Evolutionary conservation across 2,329 filamentous ascomycete species (phyloP).

Genomic region (Neospermospora avenae): DNA sequence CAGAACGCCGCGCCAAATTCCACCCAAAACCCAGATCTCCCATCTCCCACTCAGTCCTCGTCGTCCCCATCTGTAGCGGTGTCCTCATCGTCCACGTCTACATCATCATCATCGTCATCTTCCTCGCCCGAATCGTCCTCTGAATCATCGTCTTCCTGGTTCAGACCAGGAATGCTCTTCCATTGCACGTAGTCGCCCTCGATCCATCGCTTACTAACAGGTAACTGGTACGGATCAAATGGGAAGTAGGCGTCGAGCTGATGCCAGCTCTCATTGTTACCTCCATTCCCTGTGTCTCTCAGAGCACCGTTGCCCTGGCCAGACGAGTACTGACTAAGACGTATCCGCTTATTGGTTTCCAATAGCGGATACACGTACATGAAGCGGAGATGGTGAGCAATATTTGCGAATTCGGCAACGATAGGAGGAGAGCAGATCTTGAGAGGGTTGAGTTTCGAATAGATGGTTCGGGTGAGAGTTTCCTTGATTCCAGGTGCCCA

Average conservation of each 20-base stretch:
- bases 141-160: conserved; percentile 52
- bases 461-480: conserved; percentile 72
- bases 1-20: conserved; percentile 4
- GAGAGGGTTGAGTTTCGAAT: conserved; percentile 87
- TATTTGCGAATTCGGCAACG: conserved; percentile 85
- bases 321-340: conserved; percentile 67
- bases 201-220: conserved; percentile 83
- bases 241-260: conserved; percentile 94
- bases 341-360: conserved; percentile 87
- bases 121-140: conserved; percentile 38
- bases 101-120: conserved; percentile 22
- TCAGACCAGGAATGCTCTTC: conserved; percentile 68
- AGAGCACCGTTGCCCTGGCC: conserved; percentile 47
- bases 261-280: conserved; percentile 71
- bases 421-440: conserved; percentile 92
- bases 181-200: conserved; percentile 80
- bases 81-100: conserved; percentile 20
- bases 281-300: conserved; percentile 46
- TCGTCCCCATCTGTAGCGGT: conserved; percentile 29
- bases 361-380: conserved; percentile 86
- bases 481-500: conserved; percentile 77
- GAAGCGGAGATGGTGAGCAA: conserved; percentile 80
- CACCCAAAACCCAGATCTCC: not conserved
- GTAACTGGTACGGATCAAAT: conserved; percentile 93
- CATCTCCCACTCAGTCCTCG: conserved; percentile 14